Conservation (phyloP, 352 stramenopile genomes). For the Globisporangium nunn region DNA sequence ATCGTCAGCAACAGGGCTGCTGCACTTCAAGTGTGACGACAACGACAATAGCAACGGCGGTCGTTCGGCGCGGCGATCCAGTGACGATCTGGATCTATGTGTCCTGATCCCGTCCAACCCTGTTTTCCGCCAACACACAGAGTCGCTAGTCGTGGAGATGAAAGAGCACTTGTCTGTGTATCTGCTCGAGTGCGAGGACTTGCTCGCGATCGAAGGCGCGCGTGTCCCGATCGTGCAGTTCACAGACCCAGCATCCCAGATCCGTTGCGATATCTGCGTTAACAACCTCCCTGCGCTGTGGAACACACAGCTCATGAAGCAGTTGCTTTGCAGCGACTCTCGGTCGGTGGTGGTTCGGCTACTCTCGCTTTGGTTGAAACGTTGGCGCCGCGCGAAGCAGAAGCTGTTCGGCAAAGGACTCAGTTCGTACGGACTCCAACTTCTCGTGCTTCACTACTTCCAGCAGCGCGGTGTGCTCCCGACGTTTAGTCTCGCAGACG, state of each 20-base stretch:
- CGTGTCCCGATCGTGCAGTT: slow-evolving; percentile 71
- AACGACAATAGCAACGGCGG: neutral
- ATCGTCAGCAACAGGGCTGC: slow-evolving; percentile 48
- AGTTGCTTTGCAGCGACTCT: slow-evolving; percentile 13
- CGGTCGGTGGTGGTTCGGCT: neutral
- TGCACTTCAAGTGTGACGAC: slow-evolving; percentile 7
- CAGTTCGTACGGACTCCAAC: slow-evolving; percentile 63
- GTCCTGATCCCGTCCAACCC: slow-evolving; percentile 50
- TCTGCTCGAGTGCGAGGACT: slow-evolving; percentile 17
- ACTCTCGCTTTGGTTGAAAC: slow-evolving; percentile 40
- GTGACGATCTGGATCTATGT: slow-evolving; percentile 71
- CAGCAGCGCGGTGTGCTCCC: slow-evolving; percentile 42
- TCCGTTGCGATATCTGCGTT: slow-evolving; percentile 69
- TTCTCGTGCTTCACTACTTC: slow-evolving; percentile 67
- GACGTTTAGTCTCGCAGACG: slow-evolving; percentile 30
- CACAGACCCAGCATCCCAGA: slow-evolving; percentile 21
- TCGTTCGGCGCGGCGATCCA: neutral
- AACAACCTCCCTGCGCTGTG: slow-evolving; percentile 80
- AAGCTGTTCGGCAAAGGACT: slow-evolving; percentile 27
- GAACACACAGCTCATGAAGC: slow-evolving; percentile 62
- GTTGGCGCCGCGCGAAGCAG: slow-evolving; percentile 32
- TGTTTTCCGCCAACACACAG: slow-evolving; percentile 42
- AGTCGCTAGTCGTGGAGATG: slow-evolving; percentile 42
- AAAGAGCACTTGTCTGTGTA: slow-evolving; percentile 69
- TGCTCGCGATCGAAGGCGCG: slow-evolving; percentile 33